Conservation (phyloP, 306 rosid genomes). For the Cucurbita maxima region DNA sequence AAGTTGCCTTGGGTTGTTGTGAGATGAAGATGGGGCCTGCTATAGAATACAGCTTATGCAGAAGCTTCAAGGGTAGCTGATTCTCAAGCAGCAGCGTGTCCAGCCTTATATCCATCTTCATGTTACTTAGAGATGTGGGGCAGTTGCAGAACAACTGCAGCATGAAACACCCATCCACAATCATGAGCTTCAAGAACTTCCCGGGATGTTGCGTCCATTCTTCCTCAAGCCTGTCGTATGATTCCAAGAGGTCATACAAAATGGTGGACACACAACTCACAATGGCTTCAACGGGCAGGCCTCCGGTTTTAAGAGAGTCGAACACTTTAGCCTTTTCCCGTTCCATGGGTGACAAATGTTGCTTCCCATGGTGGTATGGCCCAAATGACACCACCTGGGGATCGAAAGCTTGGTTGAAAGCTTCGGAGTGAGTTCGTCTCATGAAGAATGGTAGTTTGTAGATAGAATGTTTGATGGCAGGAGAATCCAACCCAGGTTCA, state of each 20-base stretch:
- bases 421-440: conserved; percentile 3
- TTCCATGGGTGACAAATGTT: conserved; percentile 15
- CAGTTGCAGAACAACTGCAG: conserved; percentile 12
- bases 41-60: conserved; percentile 18
- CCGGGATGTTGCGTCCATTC: conserved; percentile 3
- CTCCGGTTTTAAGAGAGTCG: conserved; percentile 16
- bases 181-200: conserved; percentile 23
- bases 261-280: conserved; percentile 6
- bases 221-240: conserved; percentile 21
- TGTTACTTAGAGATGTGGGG: not conserved
- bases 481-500: not conserved
- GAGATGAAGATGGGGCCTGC: too few relatives aligned
- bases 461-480: conserved; percentile 6
- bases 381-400: conserved; percentile 47
- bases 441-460: conserved; percentile 25
- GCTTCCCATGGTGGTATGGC: conserved; percentile 28
- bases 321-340: conserved; percentile 34
- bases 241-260: conserved; percentile 16
- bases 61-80: conserved; percentile 35
- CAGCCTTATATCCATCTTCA: conserved; percentile 16
- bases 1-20: not conserved
- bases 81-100: conserved; percentile 57
- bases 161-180: conserved; percentile 51
- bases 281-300: conserved; percentile 3
- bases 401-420: conserved; percentile 25